Evolutionary conservation across 164 flowering plant genomes (phyloP).

Genomic region (Berberis vulgaris): DNA sequence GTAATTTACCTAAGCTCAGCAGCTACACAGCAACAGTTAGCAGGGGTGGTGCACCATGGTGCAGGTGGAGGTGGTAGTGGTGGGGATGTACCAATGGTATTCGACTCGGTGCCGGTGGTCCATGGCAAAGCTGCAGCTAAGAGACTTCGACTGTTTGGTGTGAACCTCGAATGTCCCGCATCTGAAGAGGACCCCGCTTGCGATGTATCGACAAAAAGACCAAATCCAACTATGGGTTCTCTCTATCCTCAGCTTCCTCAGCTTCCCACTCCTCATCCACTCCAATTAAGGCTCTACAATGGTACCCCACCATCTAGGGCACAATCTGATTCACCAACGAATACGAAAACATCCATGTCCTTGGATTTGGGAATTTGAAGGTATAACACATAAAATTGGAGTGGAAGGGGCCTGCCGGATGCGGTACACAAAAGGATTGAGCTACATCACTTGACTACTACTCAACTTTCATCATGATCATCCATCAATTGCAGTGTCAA

Average conservation of each 20-base stretch:
- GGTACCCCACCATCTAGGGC: conserved; percentile 8
- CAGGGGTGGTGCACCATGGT: conserved; percentile 11
- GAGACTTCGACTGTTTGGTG: conserved; percentile 78
- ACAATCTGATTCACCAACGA: conserved; percentile 12
- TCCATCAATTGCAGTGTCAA: no score
- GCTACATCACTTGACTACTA: neutral
- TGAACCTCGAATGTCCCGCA: conserved; percentile 74
- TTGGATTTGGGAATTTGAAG: conserved; percentile 14
- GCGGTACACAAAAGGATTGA: no score
- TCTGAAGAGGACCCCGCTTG: conserved; percentile 21
- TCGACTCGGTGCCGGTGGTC: conserved; percentile 70
- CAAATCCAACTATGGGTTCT: conserved; percentile 10
- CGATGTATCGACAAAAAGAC: conserved; percentile 22
- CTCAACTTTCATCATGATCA: no score
- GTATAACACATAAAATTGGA: no score
- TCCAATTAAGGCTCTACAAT: conserved; percentile 20
- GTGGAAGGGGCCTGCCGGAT: neutral
- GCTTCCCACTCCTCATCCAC: conserved; percentile 5
- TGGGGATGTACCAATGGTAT: conserved; percentile 33
- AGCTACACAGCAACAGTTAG: conserved; percentile 6
- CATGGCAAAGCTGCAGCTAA: conserved; percentile 56
- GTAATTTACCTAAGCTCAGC: conserved; percentile 26
- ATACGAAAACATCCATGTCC: conserved; percentile 33
- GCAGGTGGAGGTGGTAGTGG: neutral
- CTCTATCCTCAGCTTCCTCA: neutral